These are phyloP conservation scores for Pelargonium nanum DNA, from an alignment of 345 rosid species.

Conservation along the genomic window DNA sequence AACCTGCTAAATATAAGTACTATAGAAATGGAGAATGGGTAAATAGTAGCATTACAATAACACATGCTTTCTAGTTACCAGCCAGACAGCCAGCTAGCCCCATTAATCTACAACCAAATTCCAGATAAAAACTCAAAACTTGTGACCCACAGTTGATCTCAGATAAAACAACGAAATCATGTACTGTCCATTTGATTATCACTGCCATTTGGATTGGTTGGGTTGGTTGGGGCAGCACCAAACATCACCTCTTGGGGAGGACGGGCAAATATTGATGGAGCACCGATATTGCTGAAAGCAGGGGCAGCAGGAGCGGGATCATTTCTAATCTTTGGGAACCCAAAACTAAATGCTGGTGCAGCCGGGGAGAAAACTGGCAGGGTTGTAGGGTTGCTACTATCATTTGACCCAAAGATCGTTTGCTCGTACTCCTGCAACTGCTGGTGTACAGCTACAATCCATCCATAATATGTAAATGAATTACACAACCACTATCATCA, in stretches of 20 bases:
- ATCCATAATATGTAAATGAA: too few relatives aligned
- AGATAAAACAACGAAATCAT: slow-evolving; percentile 16
- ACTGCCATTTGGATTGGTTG: slow-evolving; percentile 35
- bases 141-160: slow-evolving; percentile 4
- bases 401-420: slow-evolving; percentile 29
- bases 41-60: background rate
- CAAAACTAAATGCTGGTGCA: slow-evolving; percentile 51
- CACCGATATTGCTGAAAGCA: slow-evolving; percentile 32
- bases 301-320: slow-evolving; percentile 34
- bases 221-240: slow-evolving; percentile 38
- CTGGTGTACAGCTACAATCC: slow-evolving; percentile 39
- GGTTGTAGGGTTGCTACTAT: slow-evolving; percentile 21
- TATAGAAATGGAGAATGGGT: background rate
- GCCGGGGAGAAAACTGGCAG: slow-evolving; percentile 13
- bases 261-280: slow-evolving; percentile 52
- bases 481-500: background rate
- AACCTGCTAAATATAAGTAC: background rate
- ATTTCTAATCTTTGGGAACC: slow-evolving; percentile 46
- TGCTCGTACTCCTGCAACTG: slow-evolving; percentile 54
- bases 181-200: slow-evolving; percentile 70
- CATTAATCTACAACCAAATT: background rate
- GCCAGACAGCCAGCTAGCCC: background rate
- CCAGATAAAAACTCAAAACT: background rate
- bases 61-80: background rate
- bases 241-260: slow-evolving; percentile 53